Evolutionary conservation across 768 basidiomycete species (phyloP).

Genomic region (Pisolithus albus): DNA sequence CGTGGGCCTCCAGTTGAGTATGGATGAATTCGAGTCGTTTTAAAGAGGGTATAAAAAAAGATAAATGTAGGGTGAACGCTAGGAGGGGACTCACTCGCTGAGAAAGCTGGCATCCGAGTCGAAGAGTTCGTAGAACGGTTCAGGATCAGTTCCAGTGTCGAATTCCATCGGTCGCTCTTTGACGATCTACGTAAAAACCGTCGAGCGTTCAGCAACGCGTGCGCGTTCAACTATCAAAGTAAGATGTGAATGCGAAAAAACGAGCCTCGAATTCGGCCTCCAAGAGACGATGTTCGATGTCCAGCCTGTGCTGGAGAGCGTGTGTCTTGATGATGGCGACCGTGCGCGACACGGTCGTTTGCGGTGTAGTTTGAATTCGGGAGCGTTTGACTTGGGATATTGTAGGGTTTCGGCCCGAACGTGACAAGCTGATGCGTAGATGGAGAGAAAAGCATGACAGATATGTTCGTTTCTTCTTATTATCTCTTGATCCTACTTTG

Average conservation of each 20-base stretch:
- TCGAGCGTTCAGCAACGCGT: slow-evolving; percentile 7
- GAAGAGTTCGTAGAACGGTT: slow-evolving; percentile 72
- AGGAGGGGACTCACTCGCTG: slow-evolving; percentile 54
- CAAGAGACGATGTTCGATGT: slow-evolving; percentile 73
- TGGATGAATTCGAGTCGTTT: too few relatives aligned
- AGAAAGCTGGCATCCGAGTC: slow-evolving; percentile 70
- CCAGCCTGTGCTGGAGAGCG: slow-evolving; percentile 65
- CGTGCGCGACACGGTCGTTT: slow-evolving; percentile 41
- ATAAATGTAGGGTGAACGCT: background rate
- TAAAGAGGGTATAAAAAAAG: too few relatives aligned
- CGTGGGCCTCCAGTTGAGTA: slow-evolving; percentile 3
- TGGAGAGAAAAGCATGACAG: too few relatives aligned
- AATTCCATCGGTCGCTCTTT: slow-evolving; percentile 90
- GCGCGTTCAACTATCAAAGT: too few relatives aligned
- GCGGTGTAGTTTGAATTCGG: background rate
- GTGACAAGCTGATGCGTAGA: too few relatives aligned
- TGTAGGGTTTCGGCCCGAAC: too few relatives aligned
- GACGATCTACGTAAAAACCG: slow-evolving; percentile 48
- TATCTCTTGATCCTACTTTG: too few relatives aligned
- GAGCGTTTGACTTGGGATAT: too few relatives aligned
- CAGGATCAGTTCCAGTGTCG: slow-evolving; percentile 75
- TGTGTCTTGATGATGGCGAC: slow-evolving; percentile 82
- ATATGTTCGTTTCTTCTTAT: too few relatives aligned
- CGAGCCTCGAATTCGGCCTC: slow-evolving; percentile 79
- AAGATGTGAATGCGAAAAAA: slow-evolving; percentile 6